Base-by-base conservation (phyloP, 2,329 filamentous ascomycete species). In the Claviceps sp. region DNA sequence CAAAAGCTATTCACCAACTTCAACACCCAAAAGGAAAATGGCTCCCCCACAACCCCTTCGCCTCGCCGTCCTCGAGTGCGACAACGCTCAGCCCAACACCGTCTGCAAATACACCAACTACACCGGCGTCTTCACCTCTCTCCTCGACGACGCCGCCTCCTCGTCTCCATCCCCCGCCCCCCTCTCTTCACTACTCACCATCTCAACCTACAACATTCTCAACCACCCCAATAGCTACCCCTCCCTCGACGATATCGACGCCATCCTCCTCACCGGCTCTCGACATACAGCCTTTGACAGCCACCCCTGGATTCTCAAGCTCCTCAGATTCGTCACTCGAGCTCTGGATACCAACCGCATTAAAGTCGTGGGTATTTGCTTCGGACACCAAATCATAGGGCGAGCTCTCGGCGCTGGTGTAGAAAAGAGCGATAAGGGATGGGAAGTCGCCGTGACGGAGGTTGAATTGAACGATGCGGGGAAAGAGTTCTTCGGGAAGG, bases 1-100 rank as follows among this genome's bases (percentile, higher is more conserved):
- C 44, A 13, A 16, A 24, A 5, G 6, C 6, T 22, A 16, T 2
- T 43, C 42, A 26, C 4, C n/a, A 34, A 34, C 30, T 34, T 34
- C 9, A 34, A 34, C 30, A 4, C 30, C 30, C 9, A 34, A 34
- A 11, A 34, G 3, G 30, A 34, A 34, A 4, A 44, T 44, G 40
- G 20, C 38, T 14, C 78, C 79, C 34, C 70, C 91, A 58, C 84
- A 2, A 2, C 79, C 79, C 36, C 71, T 91, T 58, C 84, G 87
- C 52, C 84, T 96, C 67, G 89, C 90, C 47, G 78, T 97, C 59
- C 82, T 97, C 59, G 88, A 95, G 74, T 85, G 87, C 72, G 91
- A 95, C 69, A 86, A 79, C 1, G 89, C 89, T 1, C 73, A 85
- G 48, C 77, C 81, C 1, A 68, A 76, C 44, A 79, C 84, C 40